These are phyloP conservation scores for Sugiyamaella castrensis DNA, from an alignment of 1,139 yeast genomes.

Conservation along the genomic window DNA sequence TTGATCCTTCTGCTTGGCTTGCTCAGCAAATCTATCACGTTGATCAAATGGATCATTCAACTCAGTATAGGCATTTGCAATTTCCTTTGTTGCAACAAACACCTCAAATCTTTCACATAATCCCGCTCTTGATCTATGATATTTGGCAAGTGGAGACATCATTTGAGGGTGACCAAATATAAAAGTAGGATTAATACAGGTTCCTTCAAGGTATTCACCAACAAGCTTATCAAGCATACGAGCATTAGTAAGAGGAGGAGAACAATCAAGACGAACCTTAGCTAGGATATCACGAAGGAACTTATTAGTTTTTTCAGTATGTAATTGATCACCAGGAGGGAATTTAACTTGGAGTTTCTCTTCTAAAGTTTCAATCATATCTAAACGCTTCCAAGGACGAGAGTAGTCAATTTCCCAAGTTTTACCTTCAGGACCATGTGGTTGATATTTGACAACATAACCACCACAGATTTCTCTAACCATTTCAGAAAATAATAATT, in stretches of 20 bases:
- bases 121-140: constrained; percentile 88
- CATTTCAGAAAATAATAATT: constrained; percentile 91
- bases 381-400: constrained; percentile 98
- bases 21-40: constrained; percentile 96
- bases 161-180: constrained; percentile 98
- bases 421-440: constrained; percentile 80
- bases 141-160: constrained; percentile 99
- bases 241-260: constrained; percentile 97
- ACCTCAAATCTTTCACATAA: constrained; percentile 98
- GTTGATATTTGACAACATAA: constrained; percentile 83
- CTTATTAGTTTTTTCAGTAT: constrained; percentile 88
- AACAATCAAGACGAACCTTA: constrained; percentile 81
- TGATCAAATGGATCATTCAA: constrained; percentile 98
- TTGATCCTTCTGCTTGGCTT: constrained; percentile 96
- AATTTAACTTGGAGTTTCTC: constrained; percentile 79
- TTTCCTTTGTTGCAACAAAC: constrained; percentile 97
- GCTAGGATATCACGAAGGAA: constrained; percentile 79
- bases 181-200: constrained; percentile 94
- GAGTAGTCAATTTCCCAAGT: constrained; percentile 79
- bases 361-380: constrained; percentile 95
- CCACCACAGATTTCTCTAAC: constrained; percentile 92
- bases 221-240: constrained; percentile 98
- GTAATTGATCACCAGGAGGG: constrained; percentile 95
- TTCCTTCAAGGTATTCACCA: constrained; percentile 85
- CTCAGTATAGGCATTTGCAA: constrained; percentile 97